phyloP scores from a whole-genome alignment of 1,139 yeast species.

The Nakaseomyces uthaithaninus region DNA sequence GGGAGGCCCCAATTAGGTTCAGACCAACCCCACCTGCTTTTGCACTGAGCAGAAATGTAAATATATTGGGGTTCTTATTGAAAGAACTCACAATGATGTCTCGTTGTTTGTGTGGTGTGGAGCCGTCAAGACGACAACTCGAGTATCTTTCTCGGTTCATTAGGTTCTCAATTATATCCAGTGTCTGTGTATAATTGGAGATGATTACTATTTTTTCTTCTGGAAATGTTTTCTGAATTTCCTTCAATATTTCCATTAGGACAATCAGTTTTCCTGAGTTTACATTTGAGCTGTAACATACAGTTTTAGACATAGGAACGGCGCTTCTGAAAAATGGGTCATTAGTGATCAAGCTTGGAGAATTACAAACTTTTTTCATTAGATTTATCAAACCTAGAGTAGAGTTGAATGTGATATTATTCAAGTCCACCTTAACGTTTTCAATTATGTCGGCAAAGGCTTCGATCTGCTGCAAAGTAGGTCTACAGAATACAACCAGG shows the following conservation, averaged over 20 bases:
- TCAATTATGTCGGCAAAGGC: constrained; percentile 45
- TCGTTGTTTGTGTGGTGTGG: constrained; percentile 61
- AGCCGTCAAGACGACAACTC: constrained; percentile 70
- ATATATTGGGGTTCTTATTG: constrained; percentile 44
- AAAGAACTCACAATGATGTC: constrained; percentile 61
- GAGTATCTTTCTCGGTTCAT: constrained; percentile 36
- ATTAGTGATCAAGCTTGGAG: constrained; percentile 56
- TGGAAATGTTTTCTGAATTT: constrained; percentile 36
- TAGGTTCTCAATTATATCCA: constrained; percentile 62
- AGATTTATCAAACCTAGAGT: constrained; percentile 65
- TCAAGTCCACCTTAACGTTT: constrained; percentile 36
- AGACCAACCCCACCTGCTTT: constrained; percentile 94
- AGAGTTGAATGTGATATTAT: constrained; percentile 32
- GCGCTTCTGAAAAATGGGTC: constrained; percentile 28
- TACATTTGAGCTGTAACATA: constrained; percentile 29
- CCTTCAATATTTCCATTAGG: constrained; percentile 46
- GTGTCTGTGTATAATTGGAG: constrained; percentile 82
- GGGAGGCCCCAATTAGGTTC: constrained; percentile 82
- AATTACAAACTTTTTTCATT: constrained; percentile 75
- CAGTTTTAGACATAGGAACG: background rate
- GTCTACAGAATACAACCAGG: constrained; percentile 67
- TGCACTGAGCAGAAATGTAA: constrained; percentile 74
- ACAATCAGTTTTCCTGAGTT: constrained; percentile 49
- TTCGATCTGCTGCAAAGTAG: constrained; percentile 52
- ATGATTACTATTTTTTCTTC: constrained; percentile 75